A percentile compares a stretch with the other conserved stretches of the same genome.
phyloP scores from a whole-genome alignment of 495 filamentous ascomycete species.

The Geoglossum glabrum region DNA sequence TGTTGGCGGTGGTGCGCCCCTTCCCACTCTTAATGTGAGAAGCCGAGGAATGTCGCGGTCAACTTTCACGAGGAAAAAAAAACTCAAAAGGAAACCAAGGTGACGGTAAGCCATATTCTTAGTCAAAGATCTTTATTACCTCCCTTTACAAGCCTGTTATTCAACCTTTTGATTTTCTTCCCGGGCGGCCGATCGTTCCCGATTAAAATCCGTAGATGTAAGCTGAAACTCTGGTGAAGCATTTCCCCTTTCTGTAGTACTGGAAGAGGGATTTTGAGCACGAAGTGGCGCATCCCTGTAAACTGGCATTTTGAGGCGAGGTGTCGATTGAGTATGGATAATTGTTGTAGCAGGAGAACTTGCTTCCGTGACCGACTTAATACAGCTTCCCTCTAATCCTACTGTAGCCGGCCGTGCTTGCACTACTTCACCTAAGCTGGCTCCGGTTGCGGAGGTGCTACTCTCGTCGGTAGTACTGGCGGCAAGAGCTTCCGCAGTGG shows the following conservation, averaged over 20 bases:
- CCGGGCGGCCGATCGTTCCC: background rate
- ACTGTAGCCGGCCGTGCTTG: too few relatives aligned
- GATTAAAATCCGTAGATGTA: background rate
- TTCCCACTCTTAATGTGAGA: too few relatives aligned
- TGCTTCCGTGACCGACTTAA: too few relatives aligned
- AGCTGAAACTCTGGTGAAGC: background rate
- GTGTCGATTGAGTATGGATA: background rate
- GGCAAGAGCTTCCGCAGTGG: too few relatives aligned
- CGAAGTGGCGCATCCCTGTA: background rate
- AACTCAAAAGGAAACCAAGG: too few relatives aligned
- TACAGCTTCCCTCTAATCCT: too few relatives aligned
- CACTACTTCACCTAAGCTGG: too few relatives aligned
- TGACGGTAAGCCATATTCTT: background rate
- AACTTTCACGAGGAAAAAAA: too few relatives aligned
- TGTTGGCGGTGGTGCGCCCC: too few relatives aligned
- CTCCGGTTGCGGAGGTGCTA: too few relatives aligned
- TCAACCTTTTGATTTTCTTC: background rate
- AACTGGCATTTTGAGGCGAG: background rate
- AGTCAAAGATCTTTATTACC: background rate
- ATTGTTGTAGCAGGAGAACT: background rate
- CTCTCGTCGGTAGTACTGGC: too few relatives aligned
- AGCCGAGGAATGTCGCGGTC: too few relatives aligned
- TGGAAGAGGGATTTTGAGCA: background rate
- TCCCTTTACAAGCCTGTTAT: background rate
- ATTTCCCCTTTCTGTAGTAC: background rate